Evolutionary conservation across 2,329 filamentous ascomycete genomes (phyloP).

Genomic region (Venturia carpophila): DNA sequence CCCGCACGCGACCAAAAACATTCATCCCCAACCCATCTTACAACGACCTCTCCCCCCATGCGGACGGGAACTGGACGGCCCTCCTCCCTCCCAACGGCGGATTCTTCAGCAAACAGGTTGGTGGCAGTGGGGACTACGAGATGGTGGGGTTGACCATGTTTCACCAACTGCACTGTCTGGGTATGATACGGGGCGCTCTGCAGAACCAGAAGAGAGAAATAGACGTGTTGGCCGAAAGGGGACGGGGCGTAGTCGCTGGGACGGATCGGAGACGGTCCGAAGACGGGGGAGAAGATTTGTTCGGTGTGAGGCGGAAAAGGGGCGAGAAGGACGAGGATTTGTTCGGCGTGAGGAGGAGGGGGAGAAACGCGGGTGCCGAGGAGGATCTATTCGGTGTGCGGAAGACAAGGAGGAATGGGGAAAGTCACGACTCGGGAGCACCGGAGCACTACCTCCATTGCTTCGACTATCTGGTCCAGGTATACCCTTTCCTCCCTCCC

Average conservation of each 20-base stretch:
- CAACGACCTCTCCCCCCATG: not conserved
- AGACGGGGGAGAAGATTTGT: not conserved
- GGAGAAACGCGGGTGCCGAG: not conserved
- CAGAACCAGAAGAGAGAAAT: not conserved
- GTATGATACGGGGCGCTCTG: conserved; percentile 11
- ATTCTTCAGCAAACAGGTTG: not conserved
- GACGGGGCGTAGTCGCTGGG: not conserved
- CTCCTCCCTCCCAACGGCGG: conserved; percentile 14
- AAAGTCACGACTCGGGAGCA: not conserved
- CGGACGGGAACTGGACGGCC: conserved; percentile 4
- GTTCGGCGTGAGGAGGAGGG: not conserved
- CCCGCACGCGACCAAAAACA: not conserved
- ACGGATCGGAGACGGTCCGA: not conserved
- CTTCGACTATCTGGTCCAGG: conserved; percentile 16
- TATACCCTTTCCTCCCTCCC: not conserved
- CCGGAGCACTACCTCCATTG: conserved; percentile 11
- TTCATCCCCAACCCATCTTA: conserved; percentile 9
- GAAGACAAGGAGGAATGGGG: not conserved
- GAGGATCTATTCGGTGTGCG: not conserved
- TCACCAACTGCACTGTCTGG: conserved; percentile 13
- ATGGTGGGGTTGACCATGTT: conserved; percentile 16
- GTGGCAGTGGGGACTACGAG: not conserved
- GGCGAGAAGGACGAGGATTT: not conserved
- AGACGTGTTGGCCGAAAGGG: not conserved
- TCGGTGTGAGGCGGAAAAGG: not conserved